Evolutionary conservation across 2,329 filamentous ascomycete genomes (phyloP), one percentile per base, ranked within the genome.

Genomic region (Pseudocercospora ulei): DNA sequence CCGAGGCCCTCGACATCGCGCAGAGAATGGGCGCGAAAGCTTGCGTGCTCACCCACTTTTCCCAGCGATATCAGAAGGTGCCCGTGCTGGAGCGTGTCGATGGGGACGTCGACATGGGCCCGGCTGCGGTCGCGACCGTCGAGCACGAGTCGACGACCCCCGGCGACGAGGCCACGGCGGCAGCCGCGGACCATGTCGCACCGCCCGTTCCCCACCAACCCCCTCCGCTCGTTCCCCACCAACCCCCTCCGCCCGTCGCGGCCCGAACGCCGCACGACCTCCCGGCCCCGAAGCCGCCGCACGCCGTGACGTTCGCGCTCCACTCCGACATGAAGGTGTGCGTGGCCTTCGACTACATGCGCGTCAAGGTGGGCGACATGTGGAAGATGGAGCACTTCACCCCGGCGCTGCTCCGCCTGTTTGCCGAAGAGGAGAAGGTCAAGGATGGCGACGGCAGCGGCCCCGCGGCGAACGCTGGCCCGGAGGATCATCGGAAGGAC

Each of bases 41-140:
- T 9, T 78, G 90, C 9, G 65, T 98, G 39, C 70, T 98, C 33
- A 98, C 90, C 5, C 90, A 98, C 61, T 98, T 98, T 63, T 87
- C 80, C 39, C 90, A 98, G 65, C 73, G 90, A 5, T 98, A 98
- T 61, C 80, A 84, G 54, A 88, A 88, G 62, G 68, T 76, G 20
- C 77, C 73, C 1, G 65, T 70, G 2, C 60, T 75, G 3, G 67
- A 73, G 43, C 56, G 57, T 14, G 51, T 48, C 1, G 61, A 57
- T 24, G 43, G 47, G 46, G 35, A 27, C 1, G 38, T 23, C 6
- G 43, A 35, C 9, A 28, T 40, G 22, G 29, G 38, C 7, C 38
- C 47, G 5, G 35, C 12, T 5, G 30, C 39, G 7, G 25, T 18
- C 3, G 41, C 38, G 13, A 35, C 33, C 4, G 44, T 30, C 12